A percentile compares a stretch with the other conserved stretches of the same genome.
These are phyloP conservation scores for Quercus aquifolioides DNA, from an alignment of 306 rosid genomes.

Conservation along the genomic window DNA sequence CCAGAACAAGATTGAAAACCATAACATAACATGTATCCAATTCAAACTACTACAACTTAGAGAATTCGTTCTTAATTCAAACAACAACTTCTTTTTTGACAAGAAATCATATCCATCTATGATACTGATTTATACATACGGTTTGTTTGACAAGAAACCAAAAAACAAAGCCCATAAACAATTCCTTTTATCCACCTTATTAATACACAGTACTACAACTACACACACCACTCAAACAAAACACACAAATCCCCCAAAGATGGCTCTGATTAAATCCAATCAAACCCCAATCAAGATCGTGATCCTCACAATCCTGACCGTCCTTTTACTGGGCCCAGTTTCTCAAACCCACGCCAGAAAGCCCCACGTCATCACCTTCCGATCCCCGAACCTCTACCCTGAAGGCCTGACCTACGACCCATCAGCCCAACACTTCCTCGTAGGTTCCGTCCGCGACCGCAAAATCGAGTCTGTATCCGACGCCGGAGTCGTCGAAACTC, in stretches of 20 bases:
- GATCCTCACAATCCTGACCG: constrained; percentile 1
- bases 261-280: constrained; percentile 6
- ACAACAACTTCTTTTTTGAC: neutral
- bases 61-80: neutral
- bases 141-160: constrained; percentile 14
- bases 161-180: too few species aligned
- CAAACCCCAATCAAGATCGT: neutral
- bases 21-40: neutral
- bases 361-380: constrained; percentile 64
- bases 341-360: constrained; percentile 33
- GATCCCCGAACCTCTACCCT: constrained; percentile 68
- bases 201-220: too few species aligned
- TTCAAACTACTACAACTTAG: neutral
- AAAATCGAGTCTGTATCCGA: constrained; percentile 58
- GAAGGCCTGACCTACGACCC: constrained; percentile 77
- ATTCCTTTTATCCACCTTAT: too few species aligned
- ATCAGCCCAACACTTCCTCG: constrained; percentile 54
- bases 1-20: too few species aligned
- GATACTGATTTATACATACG: neutral
- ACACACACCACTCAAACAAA: neutral
- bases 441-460: constrained; percentile 58
- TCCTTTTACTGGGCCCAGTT: constrained; percentile 7
- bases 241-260: neutral
- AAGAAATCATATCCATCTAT: neutral
- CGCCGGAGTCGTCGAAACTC: constrained; percentile 60